Evolutionary conservation across 169 alveolate genomes (phyloP), one percentile per base, ranked within the genome.

Genomic region (Eimeria maxima): DNA sequence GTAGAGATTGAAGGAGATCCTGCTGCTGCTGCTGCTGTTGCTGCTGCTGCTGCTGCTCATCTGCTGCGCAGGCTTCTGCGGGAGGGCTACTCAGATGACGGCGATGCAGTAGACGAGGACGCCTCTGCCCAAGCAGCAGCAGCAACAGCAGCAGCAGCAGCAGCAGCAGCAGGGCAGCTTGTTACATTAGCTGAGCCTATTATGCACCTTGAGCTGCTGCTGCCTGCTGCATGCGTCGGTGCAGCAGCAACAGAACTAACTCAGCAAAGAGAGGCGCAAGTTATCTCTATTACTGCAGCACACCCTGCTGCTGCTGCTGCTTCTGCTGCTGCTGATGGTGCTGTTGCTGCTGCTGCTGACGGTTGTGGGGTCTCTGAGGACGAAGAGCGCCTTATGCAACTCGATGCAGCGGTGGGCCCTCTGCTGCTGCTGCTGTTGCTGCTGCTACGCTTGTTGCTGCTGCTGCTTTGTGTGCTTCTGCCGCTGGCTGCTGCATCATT

Each of bases 21-120:
- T 14, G 76, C 63, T 29, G 57, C 92, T 8, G 92, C 92, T 22
- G 76, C 92, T 27, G 24, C 92, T 38, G 92, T 76, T 69, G 78
- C 57, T 50, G 57, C 57, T 50, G 57, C 57, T 50, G 57, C 57
- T 50, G 11, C 57, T 50, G 57, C 57, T 5, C 57, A 50, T 11
- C 57, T 50, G 57, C 57, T 50, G 57, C 57, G 57, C 18, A 50
- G 18, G 92, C 74, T 84, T 47, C 78, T 84, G 92, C 92, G 92
- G 24, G 3, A 20, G 78, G 57, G 55, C 55, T 50, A 53, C 53
- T 8, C 78, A 27, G 38, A 29, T 22, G 92, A 73, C 24, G 16
- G 55, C 27, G 57, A 6, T 42, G 44, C 20, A 29, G 27, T 29
- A 29, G 38, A 16, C 53, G 18, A 7, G 47, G 33, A 45, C 16